phyloP scores from a whole-genome alignment of 345 rosid species.

The Euphorbia pulcherrima region DNA sequence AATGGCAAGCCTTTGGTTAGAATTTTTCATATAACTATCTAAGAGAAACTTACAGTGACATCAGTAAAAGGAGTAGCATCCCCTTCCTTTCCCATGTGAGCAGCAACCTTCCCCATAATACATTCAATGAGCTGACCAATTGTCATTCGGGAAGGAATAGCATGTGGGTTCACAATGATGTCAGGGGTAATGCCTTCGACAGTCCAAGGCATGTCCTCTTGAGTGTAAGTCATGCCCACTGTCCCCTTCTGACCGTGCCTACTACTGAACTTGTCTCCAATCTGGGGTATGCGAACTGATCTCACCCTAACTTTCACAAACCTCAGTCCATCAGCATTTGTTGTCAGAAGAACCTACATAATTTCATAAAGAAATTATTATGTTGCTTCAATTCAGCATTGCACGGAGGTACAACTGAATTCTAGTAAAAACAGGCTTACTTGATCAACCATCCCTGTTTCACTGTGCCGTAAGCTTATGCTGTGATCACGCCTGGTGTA shows the following conservation, averaged over 20 bases:
- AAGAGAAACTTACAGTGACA: conserved; percentile 68
- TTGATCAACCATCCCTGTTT: conserved; percentile 97
- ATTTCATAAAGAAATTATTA: background rate
- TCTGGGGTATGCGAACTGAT: conserved; percentile 94
- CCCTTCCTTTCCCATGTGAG: conserved; percentile 99
- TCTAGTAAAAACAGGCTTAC: conserved; percentile 34
- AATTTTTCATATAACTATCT: background rate
- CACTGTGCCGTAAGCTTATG: conserved; percentile 94
- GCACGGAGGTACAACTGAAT: background rate
- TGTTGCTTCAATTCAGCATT: background rate
- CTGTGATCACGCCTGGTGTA: conserved; percentile 91
- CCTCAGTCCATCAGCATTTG: conserved; percentile 97
- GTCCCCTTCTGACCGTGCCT: conserved; percentile 99
- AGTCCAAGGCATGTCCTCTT: conserved; percentile 99
- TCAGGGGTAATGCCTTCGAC: conserved; percentile 93
- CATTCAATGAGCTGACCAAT: conserved; percentile 99
- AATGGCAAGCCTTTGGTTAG: background rate
- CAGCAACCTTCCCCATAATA: conserved; percentile 98
- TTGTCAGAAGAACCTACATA: conserved; percentile 79
- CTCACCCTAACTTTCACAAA: conserved; percentile 97
- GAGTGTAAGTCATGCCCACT: conserved; percentile 96
- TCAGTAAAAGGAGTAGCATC: conserved; percentile 98
- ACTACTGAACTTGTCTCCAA: conserved; percentile 97
- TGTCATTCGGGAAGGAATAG: conserved; percentile 99
- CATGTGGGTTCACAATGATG: conserved; percentile 94